Base-by-base conservation (phyloP, 2,329 filamentous ascomycete species). In the Pestalotiopsis fici region DNA sequence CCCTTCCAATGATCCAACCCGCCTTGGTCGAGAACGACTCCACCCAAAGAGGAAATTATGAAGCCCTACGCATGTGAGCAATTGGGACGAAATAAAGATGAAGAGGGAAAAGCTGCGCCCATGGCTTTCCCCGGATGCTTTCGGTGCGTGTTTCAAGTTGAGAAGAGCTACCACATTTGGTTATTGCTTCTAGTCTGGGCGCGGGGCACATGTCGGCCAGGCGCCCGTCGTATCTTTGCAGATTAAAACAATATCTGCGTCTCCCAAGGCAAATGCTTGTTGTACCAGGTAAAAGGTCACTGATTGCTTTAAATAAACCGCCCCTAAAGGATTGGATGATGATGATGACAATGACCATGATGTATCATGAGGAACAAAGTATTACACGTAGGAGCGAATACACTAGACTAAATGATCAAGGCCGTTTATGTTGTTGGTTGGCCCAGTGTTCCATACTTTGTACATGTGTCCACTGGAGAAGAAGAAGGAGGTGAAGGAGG, bases 81-180 rank as follows among this genome's bases (percentile, higher is more conserved):
- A 35, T 31, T 37, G 31, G 28, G 25, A 50, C 43, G 43, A 50
- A 50, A 50, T 18, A 21, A n/a, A 50, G 11, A 35, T 35, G 11
- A 35, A 35, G 31, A 35, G 31, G 7, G 31, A 35, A 35, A 35
- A 50, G 43, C 43, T n/a, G 15, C 15, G 28, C n/a, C n/a, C 57
- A 60, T 60, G 57, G 57, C 18, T 60, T n/a, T 60, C 57, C 57
- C 57, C 57, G 31, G 57, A 60, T 60, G 28, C 57, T 35, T 37
- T 60, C 27, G 27, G 60, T 63, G 60, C 60, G 37, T 50, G 60
- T 63, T 50, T 63, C 60, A 63, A 23, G 60, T 63, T 63, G 35
- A n/a, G n/a, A 63, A 31, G 39, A 47, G 39, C 39, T 43, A 43
- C 60, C 60, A 43, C 37, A 63, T 63, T 47, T 35, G 39, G 60